Base-by-base conservation (phyloP, 2,329 filamentous ascomycete genomes). In the Trichoderma pleuroti region DNA sequence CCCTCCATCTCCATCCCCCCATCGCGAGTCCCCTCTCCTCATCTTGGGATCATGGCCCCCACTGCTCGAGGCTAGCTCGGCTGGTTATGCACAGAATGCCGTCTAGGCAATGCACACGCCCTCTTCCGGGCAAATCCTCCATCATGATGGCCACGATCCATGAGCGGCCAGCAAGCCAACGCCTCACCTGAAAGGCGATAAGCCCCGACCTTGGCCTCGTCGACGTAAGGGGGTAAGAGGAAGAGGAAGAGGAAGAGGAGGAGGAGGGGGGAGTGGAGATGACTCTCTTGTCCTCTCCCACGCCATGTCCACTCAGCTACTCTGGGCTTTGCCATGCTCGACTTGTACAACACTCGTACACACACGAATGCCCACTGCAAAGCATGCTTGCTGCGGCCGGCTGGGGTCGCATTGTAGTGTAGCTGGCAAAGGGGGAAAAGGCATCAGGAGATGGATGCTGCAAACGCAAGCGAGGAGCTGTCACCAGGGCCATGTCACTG, bases 151-250 rank as follows among this genome's bases (percentile, higher is more conserved):
- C 68, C 68, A 70, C 68, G 68, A 70, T 70, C 61, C 54, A 59
- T 60, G 52, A 66, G 28, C 28, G 56, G 28, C 68, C 49, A 70
- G 49, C 49, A 49, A 60, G 54, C 61, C 42, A 70, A 70, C 68
- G 68, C 68, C 68, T 70, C 68, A 70, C 68, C 68, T 70, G 68
- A 66, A 64, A 70, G 24, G 39, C 68, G 68, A 70, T 66, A 70
- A 64, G 60, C 60, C 52, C 68, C 68, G 68, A 52, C 24, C 65
- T 36, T 39, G 39, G 28, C 9, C 46, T 65, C 21, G n/a, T n/a
- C n/a, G n/a, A n/a, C n/a, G n/a, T n/a, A n/a, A n/a, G n/a, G n/a
- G n/a, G n/a, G n/a, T n/a, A n/a, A n/a, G n/a, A n/a, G n/a, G n/a
- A n/a, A n/a, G n/a, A n/a, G n/a, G n/a, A n/a, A n/a, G n/a, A n/a